Percentiles rank a stretch among this genome's conserved stretches.
phyloP scores from a whole-genome alignment of 2,329 filamentous ascomycete genomes.

The Emmonsia crescens region DNA sequence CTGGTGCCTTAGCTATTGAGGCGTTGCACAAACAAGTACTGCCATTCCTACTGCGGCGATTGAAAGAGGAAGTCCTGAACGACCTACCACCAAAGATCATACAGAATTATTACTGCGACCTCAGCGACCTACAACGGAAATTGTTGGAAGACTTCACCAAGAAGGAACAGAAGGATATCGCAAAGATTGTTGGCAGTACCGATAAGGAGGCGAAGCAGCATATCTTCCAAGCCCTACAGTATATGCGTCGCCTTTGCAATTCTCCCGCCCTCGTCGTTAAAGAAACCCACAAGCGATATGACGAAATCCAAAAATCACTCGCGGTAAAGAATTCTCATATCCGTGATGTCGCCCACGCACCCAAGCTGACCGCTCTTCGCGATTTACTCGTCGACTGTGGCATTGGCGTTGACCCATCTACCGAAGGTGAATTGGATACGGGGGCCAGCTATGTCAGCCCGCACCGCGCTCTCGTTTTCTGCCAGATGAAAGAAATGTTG shows the following conservation, averaged over 20 bases:
- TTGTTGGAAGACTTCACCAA: slow-evolving; percentile 94
- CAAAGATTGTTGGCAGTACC: slow-evolving; percentile 68
- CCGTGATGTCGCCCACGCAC: slow-evolving; percentile 77
- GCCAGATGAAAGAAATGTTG: slow-evolving; percentile 99
- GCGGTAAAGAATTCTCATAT: slow-evolving; percentile 68
- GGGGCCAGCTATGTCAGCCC: slow-evolving; percentile 78
- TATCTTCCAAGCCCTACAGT: slow-evolving; percentile 97
- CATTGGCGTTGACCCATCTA: slow-evolving; percentile 67
- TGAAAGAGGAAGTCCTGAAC: slow-evolving; percentile 95
- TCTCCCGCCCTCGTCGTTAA: slow-evolving; percentile 95
- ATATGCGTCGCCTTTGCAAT: slow-evolving; percentile 99
- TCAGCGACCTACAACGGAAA: slow-evolving; percentile 87
- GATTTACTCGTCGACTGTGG: slow-evolving; percentile 97
- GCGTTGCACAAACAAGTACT: slow-evolving; percentile 97
- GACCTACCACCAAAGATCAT: slow-evolving; percentile 96
- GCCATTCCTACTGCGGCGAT: slow-evolving; percentile 85
- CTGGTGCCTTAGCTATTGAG: slow-evolving; percentile 89
- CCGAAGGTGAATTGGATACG: slow-evolving; percentile 46
- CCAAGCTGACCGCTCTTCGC: slow-evolving; percentile 79
- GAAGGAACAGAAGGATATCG: slow-evolving; percentile 81
- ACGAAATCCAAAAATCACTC: slow-evolving; percentile 72
- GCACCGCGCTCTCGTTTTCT: slow-evolving; percentile 92
- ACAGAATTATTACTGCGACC: slow-evolving; percentile 98
- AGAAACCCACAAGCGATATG: slow-evolving; percentile 80
- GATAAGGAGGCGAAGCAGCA: slow-evolving; percentile 95